Evolutionary conservation across 805 yeast genomes (phyloP), one percentile per base, ranked within the genome.

Genomic region (Kuraishia ogatae): DNA sequence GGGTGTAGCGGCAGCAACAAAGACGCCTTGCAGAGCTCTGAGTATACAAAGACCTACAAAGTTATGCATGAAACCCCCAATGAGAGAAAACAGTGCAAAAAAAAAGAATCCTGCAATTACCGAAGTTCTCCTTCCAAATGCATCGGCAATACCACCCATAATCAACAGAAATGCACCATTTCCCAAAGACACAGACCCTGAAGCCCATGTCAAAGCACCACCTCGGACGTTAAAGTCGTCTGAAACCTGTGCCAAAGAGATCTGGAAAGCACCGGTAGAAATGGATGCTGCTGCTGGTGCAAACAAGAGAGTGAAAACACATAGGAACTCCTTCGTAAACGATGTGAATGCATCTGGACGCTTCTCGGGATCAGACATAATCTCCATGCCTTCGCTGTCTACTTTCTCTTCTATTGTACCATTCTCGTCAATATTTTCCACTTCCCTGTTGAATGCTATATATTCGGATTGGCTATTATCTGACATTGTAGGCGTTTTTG

Each of bases 1-100:
- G 1, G 80, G 77, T 1, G 71, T 66, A 1, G 70, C 64, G 6
- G 73, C 72, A 2, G 77, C 68, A 3, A 68, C 60, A 10, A 65
- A 61, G 2, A 70, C 56, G 2, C 80, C 80, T 54, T 66, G 71
- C 28, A 75, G 53, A 7, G 74, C 78, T 52, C 79, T 60, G 22
- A 70, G 58, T 17, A 72, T 61, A 52, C 69, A 68, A 47, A 75
- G 62, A 4, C 64, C 68, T 20, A 71, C 61, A 54, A 63, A 71
- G 50, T 62, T 59, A 13, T 61, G 56, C 70, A 67, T 64, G 49
- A 69, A 69, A 3, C 72, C 72, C 13, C 66, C 66, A 20, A 66
- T 62, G 7, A 71, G 59, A 1, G 67, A 59, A 53, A 56, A 69
- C 24, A 59, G 54, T 19, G 55, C 50, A 48, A 62, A 70, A 7